phyloP scores from a whole-genome alignment of 192 early-diverging fungal species.

The Coemansia sp. region DNA sequence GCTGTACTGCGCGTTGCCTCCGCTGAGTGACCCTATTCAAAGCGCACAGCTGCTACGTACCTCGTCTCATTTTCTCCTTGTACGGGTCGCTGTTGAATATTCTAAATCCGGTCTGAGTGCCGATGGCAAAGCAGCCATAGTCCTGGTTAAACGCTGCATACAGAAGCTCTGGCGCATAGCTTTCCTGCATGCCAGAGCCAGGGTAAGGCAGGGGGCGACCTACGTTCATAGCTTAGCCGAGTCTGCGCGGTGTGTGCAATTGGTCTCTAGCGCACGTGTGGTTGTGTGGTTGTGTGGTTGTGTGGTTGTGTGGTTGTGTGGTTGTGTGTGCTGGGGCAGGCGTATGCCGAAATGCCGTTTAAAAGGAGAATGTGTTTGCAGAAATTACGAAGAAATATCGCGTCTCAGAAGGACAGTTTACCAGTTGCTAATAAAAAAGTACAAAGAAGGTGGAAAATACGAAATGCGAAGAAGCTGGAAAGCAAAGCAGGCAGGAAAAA shows the following conservation, averaged over 20 bases:
- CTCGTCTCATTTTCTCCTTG: slow-evolving; percentile 75
- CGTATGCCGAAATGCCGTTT: too few relatives aligned
- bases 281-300: too few relatives aligned
- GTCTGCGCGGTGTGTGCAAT: not conserved
- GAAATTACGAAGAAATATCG: not conserved
- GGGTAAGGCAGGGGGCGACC: slow-evolving; percentile 43
- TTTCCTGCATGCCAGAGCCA: slow-evolving; percentile 37
- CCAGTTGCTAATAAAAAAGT: too few relatives aligned
- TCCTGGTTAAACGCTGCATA: slow-evolving; percentile 85
- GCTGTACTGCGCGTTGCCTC: not conserved
- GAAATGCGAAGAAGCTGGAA: not conserved
- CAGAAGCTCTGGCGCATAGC: slow-evolving; percentile 58
- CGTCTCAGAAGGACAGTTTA: not conserved
- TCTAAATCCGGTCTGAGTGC: slow-evolving; percentile 78
- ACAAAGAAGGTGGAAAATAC: too few relatives aligned
- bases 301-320: not conserved
- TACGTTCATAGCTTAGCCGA: slow-evolving; percentile 33
- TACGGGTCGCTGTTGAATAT: slow-evolving; percentile 83
- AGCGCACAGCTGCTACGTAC: slow-evolving; percentile 10
- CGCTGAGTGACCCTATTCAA: not conserved
- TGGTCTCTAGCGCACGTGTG: not conserved
- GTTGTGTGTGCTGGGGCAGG: too few relatives aligned
- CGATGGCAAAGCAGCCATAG: slow-evolving; percentile 80
- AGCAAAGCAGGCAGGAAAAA: not conserved
- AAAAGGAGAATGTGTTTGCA: slow-evolving; percentile 4